A percentile compares a stretch with the other conserved stretches of the same genome.
Conservation (phyloP, 1,139 yeast genomes). For the Geotrichum cucujoidarum region DNA sequence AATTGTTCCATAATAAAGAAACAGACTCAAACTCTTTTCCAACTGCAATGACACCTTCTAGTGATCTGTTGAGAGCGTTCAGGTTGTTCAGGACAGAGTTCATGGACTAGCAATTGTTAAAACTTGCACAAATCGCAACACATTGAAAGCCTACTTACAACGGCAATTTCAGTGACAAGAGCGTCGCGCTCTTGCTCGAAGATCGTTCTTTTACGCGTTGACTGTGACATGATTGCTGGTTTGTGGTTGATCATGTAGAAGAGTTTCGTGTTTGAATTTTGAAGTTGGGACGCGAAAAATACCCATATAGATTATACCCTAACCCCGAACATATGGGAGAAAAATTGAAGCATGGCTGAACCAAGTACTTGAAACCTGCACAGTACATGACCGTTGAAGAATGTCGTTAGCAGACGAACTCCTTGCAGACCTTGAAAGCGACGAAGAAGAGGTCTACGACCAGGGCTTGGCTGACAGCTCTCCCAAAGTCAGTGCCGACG, state of each 20-base stretch:
- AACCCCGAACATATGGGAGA: no score
- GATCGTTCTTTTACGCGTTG: conserved; percentile 25
- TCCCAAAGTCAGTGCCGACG: conserved; percentile 11
- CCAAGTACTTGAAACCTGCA: no score
- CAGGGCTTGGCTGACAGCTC: conserved; percentile 17
- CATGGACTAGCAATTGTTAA: conserved; percentile 36
- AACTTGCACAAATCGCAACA: background rate
- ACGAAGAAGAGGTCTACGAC: conserved; percentile 27
- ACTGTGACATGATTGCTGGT: background rate
- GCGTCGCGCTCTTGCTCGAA: conserved; percentile 45
- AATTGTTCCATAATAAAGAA: conserved; percentile 47
- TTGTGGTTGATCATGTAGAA: background rate
- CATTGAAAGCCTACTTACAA: conserved; percentile 23
- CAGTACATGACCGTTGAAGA: no score
- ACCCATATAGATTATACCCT: background rate
- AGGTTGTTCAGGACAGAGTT: conserved; percentile 48
- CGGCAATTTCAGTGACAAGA: conserved; percentile 40
- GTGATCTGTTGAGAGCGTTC: conserved; percentile 47
- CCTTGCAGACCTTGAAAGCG: conserved; percentile 37
- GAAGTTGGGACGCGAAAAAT: no score
- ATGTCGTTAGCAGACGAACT: conserved; percentile 40
- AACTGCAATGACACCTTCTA: conserved; percentile 49
- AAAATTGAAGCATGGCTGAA: no score
- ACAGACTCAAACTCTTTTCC: conserved; percentile 53
- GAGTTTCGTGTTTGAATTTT: background rate